Base-by-base conservation (phyloP, 139 green algal species). In the Spirogloea muscicola region DNA sequence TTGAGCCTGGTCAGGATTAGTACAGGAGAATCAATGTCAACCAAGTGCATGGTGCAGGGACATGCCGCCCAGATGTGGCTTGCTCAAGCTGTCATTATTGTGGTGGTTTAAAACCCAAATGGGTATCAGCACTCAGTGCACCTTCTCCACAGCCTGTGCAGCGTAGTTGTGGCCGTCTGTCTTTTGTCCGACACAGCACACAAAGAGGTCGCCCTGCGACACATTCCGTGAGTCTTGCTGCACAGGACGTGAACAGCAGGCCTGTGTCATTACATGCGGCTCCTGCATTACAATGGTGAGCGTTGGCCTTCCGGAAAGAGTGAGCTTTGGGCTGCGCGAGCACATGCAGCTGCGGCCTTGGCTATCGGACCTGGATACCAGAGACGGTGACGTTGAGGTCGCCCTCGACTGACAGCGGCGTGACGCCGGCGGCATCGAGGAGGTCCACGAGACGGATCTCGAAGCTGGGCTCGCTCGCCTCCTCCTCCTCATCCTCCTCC, bases 151-250 rank as follows among this genome's bases (percentile, higher is more conserved):
- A 1, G 43, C 83, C 31, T 84, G 49, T 21, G 37, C 38, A 4
- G 69, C 77, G 68, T 80, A 86, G 34, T 67, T 52, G 65, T 85
- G 77, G 13, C 83, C 82, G 49, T 88, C 84, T 16, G 33, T 33
- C 4, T 41, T 43, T 10, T 37, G 3, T 16, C 79, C 79, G 33
- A 65, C 49, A 18, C 75, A 37, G 34, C 83, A 88, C 48, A 86
- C 69, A 52, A 85, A 89, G 16, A 89, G 58, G 51, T 85, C 78
- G 3, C 79, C 83, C 3, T 49, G 61, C 44, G 42, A 51, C 27
- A 79, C 71, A 58, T 72, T 18, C 52, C 67, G 33, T 16, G 52
- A 77, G 34, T 69, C 69, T 21, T 55, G 16, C 52, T 70, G n/a
- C n/a, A n/a, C n/a, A n/a, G 16, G 16, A 52, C 13, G 13, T 52